These are phyloP conservation scores for Leishmania mexicana DNA, from an alignment of 208 protist species.

Conservation along the genomic window DNA sequence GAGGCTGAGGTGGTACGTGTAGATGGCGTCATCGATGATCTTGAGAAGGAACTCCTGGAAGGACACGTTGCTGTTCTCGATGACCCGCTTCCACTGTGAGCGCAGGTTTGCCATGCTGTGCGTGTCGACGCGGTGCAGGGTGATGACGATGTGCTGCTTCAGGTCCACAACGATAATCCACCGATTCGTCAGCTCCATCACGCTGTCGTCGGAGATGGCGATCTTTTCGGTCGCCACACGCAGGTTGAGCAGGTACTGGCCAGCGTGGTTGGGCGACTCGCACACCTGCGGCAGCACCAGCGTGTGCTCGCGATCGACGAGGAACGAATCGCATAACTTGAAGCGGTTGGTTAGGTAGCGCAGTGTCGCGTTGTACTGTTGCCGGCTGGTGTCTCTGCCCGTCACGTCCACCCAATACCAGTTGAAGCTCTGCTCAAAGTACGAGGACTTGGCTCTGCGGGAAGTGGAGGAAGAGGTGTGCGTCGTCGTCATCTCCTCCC, in stretches of 20 bases:
- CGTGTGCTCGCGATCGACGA: slow-evolving; percentile 79
- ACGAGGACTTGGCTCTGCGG: slow-evolving; percentile 39
- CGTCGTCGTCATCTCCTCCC: slow-evolving; percentile 34
- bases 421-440: slow-evolving; percentile 84
- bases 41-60: slow-evolving; percentile 89
- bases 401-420: slow-evolving; percentile 90
- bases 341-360: slow-evolving; percentile 67
- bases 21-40: slow-evolving; percentile 80
- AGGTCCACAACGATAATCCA: slow-evolving; percentile 88
- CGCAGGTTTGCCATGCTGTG: slow-evolving; percentile 72
- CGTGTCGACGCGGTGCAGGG: slow-evolving; percentile 81
- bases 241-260: slow-evolving; percentile 83
- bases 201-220: slow-evolving; percentile 70
- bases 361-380: slow-evolving; percentile 68
- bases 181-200: slow-evolving; percentile 85
- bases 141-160: slow-evolving; percentile 75
- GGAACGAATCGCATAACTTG: slow-evolving; percentile 78
- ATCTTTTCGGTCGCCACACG: slow-evolving; percentile 82
- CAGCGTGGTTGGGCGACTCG: slow-evolving; percentile 65
- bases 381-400: slow-evolving; percentile 57
- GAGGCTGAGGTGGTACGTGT: slow-evolving; percentile 78
- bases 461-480: slow-evolving; percentile 15
- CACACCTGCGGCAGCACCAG: slow-evolving; percentile 79
- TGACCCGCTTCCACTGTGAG: slow-evolving; percentile 64
- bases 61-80: slow-evolving; percentile 63